Base-by-base conservation (phyloP, 345 rosid species). In the Populus alba region DNA sequence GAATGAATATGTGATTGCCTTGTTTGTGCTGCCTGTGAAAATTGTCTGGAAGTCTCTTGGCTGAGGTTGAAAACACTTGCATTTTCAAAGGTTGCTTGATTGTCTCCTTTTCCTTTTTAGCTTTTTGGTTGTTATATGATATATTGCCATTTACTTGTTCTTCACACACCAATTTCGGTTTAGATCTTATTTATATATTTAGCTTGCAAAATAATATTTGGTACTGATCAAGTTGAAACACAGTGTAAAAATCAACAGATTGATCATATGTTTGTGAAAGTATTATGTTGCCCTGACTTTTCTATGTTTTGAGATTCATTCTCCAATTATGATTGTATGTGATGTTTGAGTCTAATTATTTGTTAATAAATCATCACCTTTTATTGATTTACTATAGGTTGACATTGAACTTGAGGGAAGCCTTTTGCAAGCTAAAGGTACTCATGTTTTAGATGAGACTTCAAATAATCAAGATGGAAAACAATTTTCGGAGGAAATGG, bases 401-500 rank as follows among this genome's bases (percentile, higher is more conserved):
- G 87, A 85, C 70, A 80, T 79, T 87, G 91, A 88, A 75, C 82
- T 81, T 69, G 94, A 88, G 69, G 85, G 73, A 77, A 79, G 82
- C 81, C 83, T 80, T 79, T 80, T 85, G 41, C 83, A 80, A 79
- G 75, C 78, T 55, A 85, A 84, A 83, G 91, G 87, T 71, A 81
- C 75, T 74, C 73, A 17, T 81, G 65, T 35, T 18, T 70, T 82
- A 63, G 84, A 81, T 85, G 86, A 83, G 67, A 49, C 61, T 73
- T 84, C 87, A 71, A 71, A 66, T 80, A 77, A 73, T 83, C 86
- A 76, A 69, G 91, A 80, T 80, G 88, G 77, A 71, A 88, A 80
- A 37, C 90, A 59, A 66, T 76, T 77, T 27, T 77, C 66, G 23
- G 82, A 78, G 75, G 84, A 76, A 75, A 75, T 65, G 27, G 83